Evolutionary conservation across 2,329 filamentous ascomycete species (phyloP).

Genomic region (Mycosphaerelloides madeirae): DNA sequence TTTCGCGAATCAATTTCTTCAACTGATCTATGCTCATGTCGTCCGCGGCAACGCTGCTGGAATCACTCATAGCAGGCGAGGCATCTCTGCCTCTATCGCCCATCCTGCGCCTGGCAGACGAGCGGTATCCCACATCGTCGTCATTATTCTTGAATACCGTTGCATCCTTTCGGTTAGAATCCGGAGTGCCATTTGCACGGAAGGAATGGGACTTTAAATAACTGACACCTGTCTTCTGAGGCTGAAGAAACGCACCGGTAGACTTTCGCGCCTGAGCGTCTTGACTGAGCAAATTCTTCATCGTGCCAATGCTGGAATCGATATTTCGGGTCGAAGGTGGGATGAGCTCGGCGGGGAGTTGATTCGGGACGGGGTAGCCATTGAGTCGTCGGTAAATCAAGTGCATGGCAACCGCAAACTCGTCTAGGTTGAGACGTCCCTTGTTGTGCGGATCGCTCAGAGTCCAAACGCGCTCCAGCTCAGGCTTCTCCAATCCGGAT

Average conservation of each 20-base stretch:
- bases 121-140: slow-evolving; percentile 77
- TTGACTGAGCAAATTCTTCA: slow-evolving; percentile 82
- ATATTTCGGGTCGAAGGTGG: slow-evolving; percentile 93
- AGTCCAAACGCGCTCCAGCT: slow-evolving; percentile 92
- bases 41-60: slow-evolving; percentile 62
- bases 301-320: slow-evolving; percentile 83
- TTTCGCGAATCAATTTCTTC: slow-evolving; percentile 87
- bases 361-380: slow-evolving; percentile 84
- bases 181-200: slow-evolving; percentile 52
- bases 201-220: slow-evolving; percentile 96
- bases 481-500: slow-evolving; percentile 84
- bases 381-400: slow-evolving; percentile 96
- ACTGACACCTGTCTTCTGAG: slow-evolving; percentile 95
- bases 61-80: slow-evolving; percentile 64
- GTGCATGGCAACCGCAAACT: slow-evolving; percentile 98
- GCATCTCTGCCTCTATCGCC: slow-evolving; percentile 65
- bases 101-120: slow-evolving; percentile 82
- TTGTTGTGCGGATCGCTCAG: slow-evolving; percentile 90
- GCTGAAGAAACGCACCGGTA: slow-evolving; percentile 82
- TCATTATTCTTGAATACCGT: slow-evolving; percentile 97
- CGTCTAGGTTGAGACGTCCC: slow-evolving; percentile 88
- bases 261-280: slow-evolving; percentile 88
- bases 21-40: slow-evolving; percentile 83
- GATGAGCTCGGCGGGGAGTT: slow-evolving; percentile 83
- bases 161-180: slow-evolving; percentile 75